A percentile compares a stretch with the other conserved stretches of the same genome.
Evolutionary conservation across 805 yeast genomes (phyloP).

Genomic region (Ogataea degrootiae): DNA sequence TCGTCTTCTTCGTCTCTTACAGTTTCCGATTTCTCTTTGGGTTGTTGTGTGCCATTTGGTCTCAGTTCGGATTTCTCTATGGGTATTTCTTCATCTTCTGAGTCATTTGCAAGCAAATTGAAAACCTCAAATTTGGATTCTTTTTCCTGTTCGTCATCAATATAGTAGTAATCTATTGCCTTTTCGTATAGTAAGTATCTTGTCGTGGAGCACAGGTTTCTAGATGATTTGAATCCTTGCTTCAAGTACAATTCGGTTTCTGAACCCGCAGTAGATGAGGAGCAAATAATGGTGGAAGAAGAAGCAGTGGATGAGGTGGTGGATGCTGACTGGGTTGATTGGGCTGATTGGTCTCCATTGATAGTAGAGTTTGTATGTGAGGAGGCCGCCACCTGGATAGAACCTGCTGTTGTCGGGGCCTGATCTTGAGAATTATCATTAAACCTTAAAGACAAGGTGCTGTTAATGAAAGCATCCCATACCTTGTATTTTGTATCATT

Average conservation of each 20-base stretch:
- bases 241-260: constrained; percentile 38
- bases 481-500: constrained; percentile 13
- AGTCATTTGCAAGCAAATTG: constrained; percentile 25
- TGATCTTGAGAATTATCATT: constrained; percentile 1
- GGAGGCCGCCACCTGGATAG: no score
- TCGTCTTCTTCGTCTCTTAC: constrained; percentile 28
- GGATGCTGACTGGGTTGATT: background rate
- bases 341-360: no score
- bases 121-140: constrained; percentile 13
- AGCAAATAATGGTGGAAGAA: background rate
- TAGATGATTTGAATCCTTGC: constrained; percentile 42
- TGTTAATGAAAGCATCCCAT: constrained; percentile 47
- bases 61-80: constrained; percentile 9
- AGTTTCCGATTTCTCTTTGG: constrained; percentile 1
- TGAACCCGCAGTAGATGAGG: background rate
- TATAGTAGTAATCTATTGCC: constrained; percentile 43
- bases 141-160: constrained; percentile 6
- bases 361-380: no score
- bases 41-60: constrained; percentile 1
- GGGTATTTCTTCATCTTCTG: constrained; percentile 26
- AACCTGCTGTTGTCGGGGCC: no score
- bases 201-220: constrained; percentile 58
- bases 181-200: constrained; percentile 71
- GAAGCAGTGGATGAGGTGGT: constrained; percentile 16
- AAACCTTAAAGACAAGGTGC: constrained; percentile 29